Conservation (phyloP, 352 stramenopile species). For the Pelagophyceae sp. region DNA sequence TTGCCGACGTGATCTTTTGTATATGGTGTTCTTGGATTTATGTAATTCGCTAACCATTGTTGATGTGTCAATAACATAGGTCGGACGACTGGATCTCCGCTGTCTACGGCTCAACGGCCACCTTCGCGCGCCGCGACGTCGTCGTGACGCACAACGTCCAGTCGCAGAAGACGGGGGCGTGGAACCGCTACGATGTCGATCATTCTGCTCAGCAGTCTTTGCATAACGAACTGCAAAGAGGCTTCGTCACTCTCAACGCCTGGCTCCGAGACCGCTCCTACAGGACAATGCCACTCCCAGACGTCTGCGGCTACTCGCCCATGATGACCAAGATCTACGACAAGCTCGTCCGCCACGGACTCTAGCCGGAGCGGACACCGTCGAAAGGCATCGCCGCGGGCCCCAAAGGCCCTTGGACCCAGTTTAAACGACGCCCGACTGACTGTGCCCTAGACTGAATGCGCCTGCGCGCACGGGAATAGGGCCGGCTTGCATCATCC, state of each 20-base stretch:
- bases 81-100: slow-evolving; percentile 40
- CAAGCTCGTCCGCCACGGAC: neutral
- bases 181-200: slow-evolving; percentile 35
- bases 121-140: slow-evolving; percentile 29
- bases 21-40: too few species aligned
- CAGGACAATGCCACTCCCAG: slow-evolving; percentile 25
- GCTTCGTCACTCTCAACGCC: slow-evolving; percentile 30
- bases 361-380: too few species aligned
- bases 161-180: slow-evolving; percentile 30
- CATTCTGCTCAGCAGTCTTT: slow-evolving; percentile 24
- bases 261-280: slow-evolving; percentile 27
- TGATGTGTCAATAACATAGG: too few species aligned
- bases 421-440: too few species aligned
- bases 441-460: too few species aligned
- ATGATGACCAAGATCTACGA: slow-evolving; percentile 18
- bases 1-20: too few species aligned
- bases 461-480: too few species aligned
- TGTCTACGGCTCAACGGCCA: slow-evolving; percentile 33
- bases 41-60: too few species aligned
- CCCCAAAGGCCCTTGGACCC: too few species aligned
- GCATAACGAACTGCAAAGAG: slow-evolving; percentile 24
- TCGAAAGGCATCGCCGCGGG: too few species aligned
- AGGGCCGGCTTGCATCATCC: too few species aligned
- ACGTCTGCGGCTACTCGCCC: slow-evolving; percentile 34
- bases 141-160: slow-evolving; percentile 36